phyloP scores from a whole-genome alignment of 768 basidiomycete genomes.

The Sarcomyxa edulis region DNA sequence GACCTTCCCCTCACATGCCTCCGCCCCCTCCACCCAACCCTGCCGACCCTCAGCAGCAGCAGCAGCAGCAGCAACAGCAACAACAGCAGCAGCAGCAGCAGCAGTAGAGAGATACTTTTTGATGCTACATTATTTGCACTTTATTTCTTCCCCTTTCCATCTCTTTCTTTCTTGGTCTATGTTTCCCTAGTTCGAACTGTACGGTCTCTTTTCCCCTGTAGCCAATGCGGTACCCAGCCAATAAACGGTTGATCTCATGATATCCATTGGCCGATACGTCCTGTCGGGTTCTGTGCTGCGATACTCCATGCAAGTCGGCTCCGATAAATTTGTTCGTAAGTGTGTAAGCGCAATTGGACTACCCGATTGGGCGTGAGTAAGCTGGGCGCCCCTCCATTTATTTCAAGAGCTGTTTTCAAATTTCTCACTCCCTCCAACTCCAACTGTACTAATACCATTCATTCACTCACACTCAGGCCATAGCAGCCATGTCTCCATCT shows the following conservation, averaged over 20 bases:
- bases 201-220: no score
- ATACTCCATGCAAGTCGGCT: no score
- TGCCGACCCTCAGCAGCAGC: constrained; percentile 34
- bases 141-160: not conserved
- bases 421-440: not conserved
- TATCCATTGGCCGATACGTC: no score
- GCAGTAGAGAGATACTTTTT: not conserved
- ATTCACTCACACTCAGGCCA: not conserved
- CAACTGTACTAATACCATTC: not conserved
- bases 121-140: constrained; percentile 6
- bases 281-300: no score
- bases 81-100: constrained; percentile 21
- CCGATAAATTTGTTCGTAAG: no score
- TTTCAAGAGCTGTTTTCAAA: not conserved
- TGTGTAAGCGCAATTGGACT: no score
- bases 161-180: not conserved
- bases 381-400: not conserved
- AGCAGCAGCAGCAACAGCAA: constrained; percentile 20
- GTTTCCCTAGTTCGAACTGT: no score
- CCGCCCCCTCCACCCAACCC: constrained; percentile 32
- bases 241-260: no score
- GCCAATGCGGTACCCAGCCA: no score
- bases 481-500: constrained; percentile 51
- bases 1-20: constrained; percentile 38
- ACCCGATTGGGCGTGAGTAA: no score